Conservation (phyloP, 2,329 filamentous ascomycete species). For the Colletotrichum lini region DNA sequence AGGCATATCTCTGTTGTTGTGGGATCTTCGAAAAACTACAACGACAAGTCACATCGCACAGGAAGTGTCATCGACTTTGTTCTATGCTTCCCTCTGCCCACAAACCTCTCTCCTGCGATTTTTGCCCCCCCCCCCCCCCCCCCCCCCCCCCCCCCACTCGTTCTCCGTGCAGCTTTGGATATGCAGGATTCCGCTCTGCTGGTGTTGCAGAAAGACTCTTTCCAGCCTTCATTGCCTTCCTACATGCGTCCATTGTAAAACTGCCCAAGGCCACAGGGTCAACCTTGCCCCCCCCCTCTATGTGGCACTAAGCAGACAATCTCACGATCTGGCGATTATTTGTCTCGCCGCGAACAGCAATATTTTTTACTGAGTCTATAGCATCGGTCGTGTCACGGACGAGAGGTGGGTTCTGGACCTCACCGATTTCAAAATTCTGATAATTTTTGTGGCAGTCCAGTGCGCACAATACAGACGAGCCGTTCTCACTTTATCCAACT, state of each 20-base stretch:
- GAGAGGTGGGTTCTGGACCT: not conserved
- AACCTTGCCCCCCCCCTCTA: conserved; percentile 6
- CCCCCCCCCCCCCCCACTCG: not conserved
- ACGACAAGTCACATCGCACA: conserved; percentile 9
- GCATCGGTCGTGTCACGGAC: conserved; percentile 14
- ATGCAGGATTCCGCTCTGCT: conserved; percentile 3
- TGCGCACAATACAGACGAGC: not conserved
- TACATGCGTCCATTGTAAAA: not conserved
- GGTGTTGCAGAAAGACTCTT: conserved; percentile 7
- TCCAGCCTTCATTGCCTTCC: not conserved
- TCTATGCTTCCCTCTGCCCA: conserved; percentile 3
- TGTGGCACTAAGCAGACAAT: not conserved
- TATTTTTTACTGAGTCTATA: not conserved
- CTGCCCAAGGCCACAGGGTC: conserved; percentile 3
- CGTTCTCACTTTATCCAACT: not conserved
- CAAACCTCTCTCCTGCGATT: not conserved
- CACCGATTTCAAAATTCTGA: not conserved
- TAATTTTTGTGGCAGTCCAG: conserved; percentile 4
- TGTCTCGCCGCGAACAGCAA: not conserved
- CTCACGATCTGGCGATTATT: not conserved
- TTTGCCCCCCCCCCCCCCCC: not conserved
- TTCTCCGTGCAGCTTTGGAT: not conserved
- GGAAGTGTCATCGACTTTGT: conserved; percentile 4
- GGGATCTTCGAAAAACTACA: not conserved
- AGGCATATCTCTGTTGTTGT: too few relatives aligned